A percentile compares a stretch with the other conserved stretches of the same genome.
These are phyloP conservation scores for Euphrasia confusa DNA, from an alignment of 257 asterid genomes.

Conservation along the genomic window DNA sequence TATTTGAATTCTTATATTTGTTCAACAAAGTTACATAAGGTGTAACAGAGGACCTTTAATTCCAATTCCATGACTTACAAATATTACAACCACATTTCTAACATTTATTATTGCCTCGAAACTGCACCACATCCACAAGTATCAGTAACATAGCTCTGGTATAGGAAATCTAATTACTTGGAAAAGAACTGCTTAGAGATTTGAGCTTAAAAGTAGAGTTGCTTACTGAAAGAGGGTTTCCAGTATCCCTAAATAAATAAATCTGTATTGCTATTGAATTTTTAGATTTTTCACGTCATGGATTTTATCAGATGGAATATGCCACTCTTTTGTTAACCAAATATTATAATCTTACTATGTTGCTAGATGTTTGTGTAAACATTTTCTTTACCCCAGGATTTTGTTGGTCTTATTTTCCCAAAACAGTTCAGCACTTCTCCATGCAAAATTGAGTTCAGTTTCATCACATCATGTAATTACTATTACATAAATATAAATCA, in stretches of 20 bases:
- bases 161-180: conserved; percentile 10
- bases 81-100: conserved; percentile 13
- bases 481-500: not conserved
- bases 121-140: not conserved
- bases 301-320: conserved; percentile 8
- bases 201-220: conserved; percentile 9
- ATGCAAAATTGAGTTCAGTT: not conserved
- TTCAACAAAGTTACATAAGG: conserved; percentile 1
- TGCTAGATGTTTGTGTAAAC: not conserved
- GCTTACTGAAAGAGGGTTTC: conserved; percentile 1
- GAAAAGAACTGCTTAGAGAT: conserved; percentile 2
- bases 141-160: conserved; percentile 1
- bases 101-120: conserved; percentile 12
- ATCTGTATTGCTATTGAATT: not conserved
- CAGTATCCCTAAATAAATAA: conserved; percentile 15
- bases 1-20: conserved; percentile 2
- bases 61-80: conserved; percentile 2
- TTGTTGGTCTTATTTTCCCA: not conserved
- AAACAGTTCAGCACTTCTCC: not conserved
- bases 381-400: not conserved
- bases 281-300: conserved; percentile 10
- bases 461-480: not conserved
- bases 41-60: not conserved
- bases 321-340: conserved; percentile 5
- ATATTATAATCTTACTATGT: conserved; percentile 2